phyloP scores from a whole-genome alignment of 345 rosid species.

The Murraya koenigii region DNA sequence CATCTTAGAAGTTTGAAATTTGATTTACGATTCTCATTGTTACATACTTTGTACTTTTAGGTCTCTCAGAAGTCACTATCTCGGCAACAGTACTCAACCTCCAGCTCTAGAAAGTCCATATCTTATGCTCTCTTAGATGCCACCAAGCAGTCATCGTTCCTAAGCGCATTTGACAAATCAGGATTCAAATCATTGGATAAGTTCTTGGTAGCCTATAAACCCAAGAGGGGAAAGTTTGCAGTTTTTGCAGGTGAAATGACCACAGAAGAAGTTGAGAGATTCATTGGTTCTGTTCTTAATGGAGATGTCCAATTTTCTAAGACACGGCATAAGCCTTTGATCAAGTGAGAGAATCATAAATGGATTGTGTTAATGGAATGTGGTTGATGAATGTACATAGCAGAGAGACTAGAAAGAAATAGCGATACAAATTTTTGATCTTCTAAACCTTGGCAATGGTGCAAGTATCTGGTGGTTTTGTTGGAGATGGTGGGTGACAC shows the following conservation, averaged over 20 bases:
- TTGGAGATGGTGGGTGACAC: too few species aligned
- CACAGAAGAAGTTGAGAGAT: conserved; percentile 65
- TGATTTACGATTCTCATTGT: conserved; percentile 10
- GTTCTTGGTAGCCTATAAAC: conserved; percentile 71
- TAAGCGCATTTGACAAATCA: conserved; percentile 57
- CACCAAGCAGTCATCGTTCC: conserved; percentile 53
- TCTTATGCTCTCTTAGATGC: conserved; percentile 71
- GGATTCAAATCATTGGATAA: conserved; percentile 55
- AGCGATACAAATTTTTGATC: neutral
- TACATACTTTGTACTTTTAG: conserved; percentile 34
- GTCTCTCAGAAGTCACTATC: conserved; percentile 74
- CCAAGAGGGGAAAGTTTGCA: conserved; percentile 64
- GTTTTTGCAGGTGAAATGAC: conserved; percentile 39
- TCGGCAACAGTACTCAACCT: conserved; percentile 46
- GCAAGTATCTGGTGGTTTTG: neutral
- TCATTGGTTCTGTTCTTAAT: conserved; percentile 61
- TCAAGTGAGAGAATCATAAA: conserved; percentile 20
- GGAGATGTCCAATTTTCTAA: conserved; percentile 69
- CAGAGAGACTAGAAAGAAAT: neutral
- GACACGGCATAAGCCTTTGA: conserved; percentile 56
- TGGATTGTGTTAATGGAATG: neutral
- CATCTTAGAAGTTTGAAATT: neutral
- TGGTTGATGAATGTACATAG: conserved; percentile 6
- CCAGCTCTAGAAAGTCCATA: conserved; percentile 42
- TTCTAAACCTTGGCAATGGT: neutral